phyloP scores from a whole-genome alignment of 768 basidiomycete genomes.

The Termitomyces sp. region DNA sequence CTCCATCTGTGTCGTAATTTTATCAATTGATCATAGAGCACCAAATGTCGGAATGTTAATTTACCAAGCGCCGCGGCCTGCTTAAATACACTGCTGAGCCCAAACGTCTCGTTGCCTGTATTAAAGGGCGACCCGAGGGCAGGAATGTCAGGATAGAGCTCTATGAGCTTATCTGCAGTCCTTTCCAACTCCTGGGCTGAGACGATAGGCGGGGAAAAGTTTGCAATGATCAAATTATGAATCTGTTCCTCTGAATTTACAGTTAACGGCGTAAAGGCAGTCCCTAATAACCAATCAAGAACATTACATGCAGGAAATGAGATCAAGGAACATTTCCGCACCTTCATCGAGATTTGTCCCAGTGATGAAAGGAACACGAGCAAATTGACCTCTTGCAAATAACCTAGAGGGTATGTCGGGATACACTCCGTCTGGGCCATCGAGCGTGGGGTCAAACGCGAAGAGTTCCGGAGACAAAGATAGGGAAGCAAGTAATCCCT shows the following conservation, averaged over 20 bases:
- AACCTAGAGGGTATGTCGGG: slow-evolving; percentile 33
- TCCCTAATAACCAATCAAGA: slow-evolving; percentile 20
- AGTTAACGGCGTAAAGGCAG: slow-evolving; percentile 19
- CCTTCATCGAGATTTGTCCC: slow-evolving; percentile 45
- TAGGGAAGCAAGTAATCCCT: slow-evolving; percentile 20
- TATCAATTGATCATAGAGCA: neutral
- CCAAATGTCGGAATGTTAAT: slow-evolving; percentile 1
- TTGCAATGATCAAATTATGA: slow-evolving; percentile 14
- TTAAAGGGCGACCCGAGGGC: slow-evolving; percentile 38
- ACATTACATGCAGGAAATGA: neutral
- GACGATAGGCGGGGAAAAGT: slow-evolving; percentile 23
- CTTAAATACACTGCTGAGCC: slow-evolving; percentile 33
- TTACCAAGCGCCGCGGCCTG: slow-evolving; percentile 26
- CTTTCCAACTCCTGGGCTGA: slow-evolving; percentile 11
- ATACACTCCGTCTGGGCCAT: slow-evolving; percentile 33
- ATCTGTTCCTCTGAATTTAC: slow-evolving; percentile 22
- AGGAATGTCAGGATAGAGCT: slow-evolving; percentile 38
- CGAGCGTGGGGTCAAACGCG: slow-evolving; percentile 34
- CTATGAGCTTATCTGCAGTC: slow-evolving; percentile 20
- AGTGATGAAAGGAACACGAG: slow-evolving; percentile 37
- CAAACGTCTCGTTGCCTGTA: slow-evolving; percentile 43
- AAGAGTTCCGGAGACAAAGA: slow-evolving; percentile 20
- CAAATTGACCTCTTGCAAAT: slow-evolving; percentile 27
- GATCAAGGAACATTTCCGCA: slow-evolving; percentile 3
- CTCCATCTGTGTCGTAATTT: slow-evolving; percentile 15